Percentiles rank a stretch among this genome's conserved stretches.
These are phyloP conservation scores for Lanmaoa rubissima DNA, from an alignment of 768 basidiomycete species.

Conservation along the genomic window DNA sequence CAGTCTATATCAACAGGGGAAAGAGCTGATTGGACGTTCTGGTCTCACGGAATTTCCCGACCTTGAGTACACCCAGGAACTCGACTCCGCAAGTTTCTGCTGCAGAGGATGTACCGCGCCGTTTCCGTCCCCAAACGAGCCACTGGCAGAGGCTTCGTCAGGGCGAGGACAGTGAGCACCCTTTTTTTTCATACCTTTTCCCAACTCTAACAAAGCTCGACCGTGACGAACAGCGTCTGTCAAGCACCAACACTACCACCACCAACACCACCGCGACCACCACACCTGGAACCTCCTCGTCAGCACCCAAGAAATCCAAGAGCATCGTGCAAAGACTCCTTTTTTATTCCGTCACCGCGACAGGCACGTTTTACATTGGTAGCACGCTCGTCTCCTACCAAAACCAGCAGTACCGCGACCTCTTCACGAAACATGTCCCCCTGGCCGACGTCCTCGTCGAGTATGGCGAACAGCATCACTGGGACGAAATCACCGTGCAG, in stretches of 20 bases:
- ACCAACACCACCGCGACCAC: conserved; percentile 41
- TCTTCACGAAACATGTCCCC: conserved; percentile 81
- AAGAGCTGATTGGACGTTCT: no score
- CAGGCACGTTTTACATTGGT: conserved; percentile 77
- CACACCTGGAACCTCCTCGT: conserved; percentile 13
- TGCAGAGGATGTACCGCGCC: conserved; percentile 47
- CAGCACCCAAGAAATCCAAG: conserved; percentile 50
- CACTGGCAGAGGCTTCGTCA: conserved; percentile 46
- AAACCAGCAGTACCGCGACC: conserved; percentile 76
- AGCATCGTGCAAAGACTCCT: conserved; percentile 57
- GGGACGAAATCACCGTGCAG: conserved; percentile 71
- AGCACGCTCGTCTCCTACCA: conserved; percentile 79
- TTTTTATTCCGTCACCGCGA: conserved; percentile 63
- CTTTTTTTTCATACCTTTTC: background rate
- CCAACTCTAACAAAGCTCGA: background rate
- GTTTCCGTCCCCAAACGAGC: conserved; percentile 53
- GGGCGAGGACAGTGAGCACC: conserved; percentile 54
- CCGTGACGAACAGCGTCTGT: conserved; percentile 47
- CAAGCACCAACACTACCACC: conserved; percentile 50
- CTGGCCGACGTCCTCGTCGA: conserved; percentile 75
- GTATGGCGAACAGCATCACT: conserved; percentile 74
- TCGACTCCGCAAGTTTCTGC: background rate
- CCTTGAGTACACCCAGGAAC: background rate
- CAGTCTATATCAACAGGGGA: no score
- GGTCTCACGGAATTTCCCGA: conserved; percentile 3